Percentiles rank a stretch among this genome's conserved stretches.
Conservation (phyloP, 192 early-diverging fungal genomes). For the Linnemannia hyalina region DNA sequence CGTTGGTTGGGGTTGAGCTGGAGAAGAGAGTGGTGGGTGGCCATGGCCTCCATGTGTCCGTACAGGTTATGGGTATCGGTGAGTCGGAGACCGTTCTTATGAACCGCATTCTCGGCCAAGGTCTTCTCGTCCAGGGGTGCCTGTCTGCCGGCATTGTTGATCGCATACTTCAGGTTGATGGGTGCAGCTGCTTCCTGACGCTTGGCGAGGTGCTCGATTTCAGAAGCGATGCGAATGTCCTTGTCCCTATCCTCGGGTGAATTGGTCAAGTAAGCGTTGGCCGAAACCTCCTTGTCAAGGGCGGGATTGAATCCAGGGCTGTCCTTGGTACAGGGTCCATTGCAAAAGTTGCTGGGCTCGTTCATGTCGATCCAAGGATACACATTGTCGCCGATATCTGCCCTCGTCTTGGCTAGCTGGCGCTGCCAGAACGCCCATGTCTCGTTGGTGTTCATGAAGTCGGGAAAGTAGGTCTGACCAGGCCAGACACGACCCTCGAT, state of each 20-base stretch:
- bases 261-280: background rate
- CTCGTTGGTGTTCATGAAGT: slow-evolving; percentile 70
- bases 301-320: slow-evolving; percentile 27
- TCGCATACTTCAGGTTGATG: slow-evolving; percentile 51
- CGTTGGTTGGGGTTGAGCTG: slow-evolving; percentile 58
- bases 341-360: slow-evolving; percentile 74
- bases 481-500: slow-evolving; percentile 74
- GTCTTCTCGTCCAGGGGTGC: slow-evolving; percentile 45
- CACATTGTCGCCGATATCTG: slow-evolving; percentile 64
- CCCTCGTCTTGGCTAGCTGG: slow-evolving; percentile 59
- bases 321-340: slow-evolving; percentile 63
- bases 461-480: slow-evolving; percentile 75
- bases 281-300: slow-evolving; percentile 26
- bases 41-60: slow-evolving; percentile 70
- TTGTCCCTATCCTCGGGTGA: background rate
- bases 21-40: slow-evolving; percentile 59
- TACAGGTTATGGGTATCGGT: slow-evolving; percentile 73
- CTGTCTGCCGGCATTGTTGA: slow-evolving; percentile 45
- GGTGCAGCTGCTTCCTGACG: slow-evolving; percentile 35
- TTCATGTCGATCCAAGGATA: slow-evolving; percentile 83
- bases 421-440: slow-evolving; percentile 41
- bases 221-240: background rate
- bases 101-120: slow-evolving; percentile 43
- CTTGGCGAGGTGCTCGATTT: background rate
- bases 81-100: slow-evolving; percentile 63